These are phyloP conservation scores for Pistacia atlantica DNA, from an alignment of 345 rosid genomes.

Conservation along the genomic window DNA sequence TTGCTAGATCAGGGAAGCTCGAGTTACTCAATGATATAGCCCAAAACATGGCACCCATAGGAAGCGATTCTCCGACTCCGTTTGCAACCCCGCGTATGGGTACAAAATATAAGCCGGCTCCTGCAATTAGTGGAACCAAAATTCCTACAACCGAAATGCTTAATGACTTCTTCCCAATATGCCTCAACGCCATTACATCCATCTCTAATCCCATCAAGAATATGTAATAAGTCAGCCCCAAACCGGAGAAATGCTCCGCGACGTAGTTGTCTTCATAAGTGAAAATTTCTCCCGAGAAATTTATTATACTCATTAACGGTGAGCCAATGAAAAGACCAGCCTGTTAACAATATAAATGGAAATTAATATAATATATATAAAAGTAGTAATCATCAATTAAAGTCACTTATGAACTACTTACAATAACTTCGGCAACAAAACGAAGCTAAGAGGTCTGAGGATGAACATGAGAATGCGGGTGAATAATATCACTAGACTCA, in stretches of 20 bases:
- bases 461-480: conserved; percentile 24
- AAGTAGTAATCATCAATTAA: too few relatives aligned
- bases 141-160: conserved; percentile 11
- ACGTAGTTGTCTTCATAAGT: conserved; percentile 10
- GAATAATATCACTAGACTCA: conserved; percentile 11
- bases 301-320: background rate
- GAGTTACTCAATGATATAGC: conserved; percentile 29
- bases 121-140: conserved; percentile 17
- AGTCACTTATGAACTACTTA: conserved; percentile 15
- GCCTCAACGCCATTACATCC: conserved; percentile 21
- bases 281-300: background rate
- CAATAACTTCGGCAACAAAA: conserved; percentile 30
- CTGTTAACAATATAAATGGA: conserved; percentile 2
- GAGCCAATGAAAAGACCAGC: conserved; percentile 21
- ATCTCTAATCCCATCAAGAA: conserved; percentile 42
- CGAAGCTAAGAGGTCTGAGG: conserved; percentile 37
- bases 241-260: conserved; percentile 20
- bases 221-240: conserved; percentile 32
- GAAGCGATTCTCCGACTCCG: background rate
- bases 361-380: too few relatives aligned
- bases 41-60: conserved; percentile 12
- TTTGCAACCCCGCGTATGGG: background rate
- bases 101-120: conserved; percentile 9
- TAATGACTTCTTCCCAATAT: conserved; percentile 16
- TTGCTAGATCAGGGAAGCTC: conserved; percentile 37